These are phyloP conservation scores for Fragaria ananassa DNA, from an alignment of 306 rosid species.

Conservation along the genomic window DNA sequence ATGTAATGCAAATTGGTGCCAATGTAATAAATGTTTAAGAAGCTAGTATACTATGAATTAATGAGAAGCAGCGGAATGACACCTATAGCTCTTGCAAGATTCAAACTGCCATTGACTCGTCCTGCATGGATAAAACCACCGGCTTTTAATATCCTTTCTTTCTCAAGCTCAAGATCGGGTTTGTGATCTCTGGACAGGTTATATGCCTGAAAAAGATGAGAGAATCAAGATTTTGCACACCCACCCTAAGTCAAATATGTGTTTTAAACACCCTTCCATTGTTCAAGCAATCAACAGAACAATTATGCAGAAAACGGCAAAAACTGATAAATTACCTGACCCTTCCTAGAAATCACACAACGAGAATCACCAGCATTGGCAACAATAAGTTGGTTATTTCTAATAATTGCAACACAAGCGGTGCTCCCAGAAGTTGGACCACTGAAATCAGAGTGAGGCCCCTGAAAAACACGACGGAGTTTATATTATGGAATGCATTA, in stretches of 20 bases:
- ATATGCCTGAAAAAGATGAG: slow-evolving; percentile 67
- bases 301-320: neutral
- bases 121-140: slow-evolving; percentile 98
- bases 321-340: slow-evolving; percentile 61
- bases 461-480: slow-evolving; percentile 45
- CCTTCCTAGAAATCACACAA: slow-evolving; percentile 89
- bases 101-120: slow-evolving; percentile 93
- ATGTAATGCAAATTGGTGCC: neutral
- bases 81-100: slow-evolving; percentile 99
- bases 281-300: slow-evolving; percentile 3
- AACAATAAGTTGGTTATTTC: slow-evolving; percentile 73
- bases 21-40: neutral
- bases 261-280: neutral
- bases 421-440: slow-evolving; percentile 99
- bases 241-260: neutral
- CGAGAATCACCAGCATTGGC: slow-evolving; percentile 99
- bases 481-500: slow-evolving; percentile 17
- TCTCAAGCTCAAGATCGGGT: slow-evolving; percentile 89
- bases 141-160: slow-evolving; percentile 85
- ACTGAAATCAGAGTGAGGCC: slow-evolving; percentile 91
- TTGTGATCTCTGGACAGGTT: slow-evolving; percentile 93
- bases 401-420: slow-evolving; percentile 85
- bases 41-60: neutral
- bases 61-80: slow-evolving; percentile 15
- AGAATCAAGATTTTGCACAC: neutral